Evolutionary conservation across 768 basidiomycete species (phyloP).

Genomic region (Boletus tylopilopsis): DNA sequence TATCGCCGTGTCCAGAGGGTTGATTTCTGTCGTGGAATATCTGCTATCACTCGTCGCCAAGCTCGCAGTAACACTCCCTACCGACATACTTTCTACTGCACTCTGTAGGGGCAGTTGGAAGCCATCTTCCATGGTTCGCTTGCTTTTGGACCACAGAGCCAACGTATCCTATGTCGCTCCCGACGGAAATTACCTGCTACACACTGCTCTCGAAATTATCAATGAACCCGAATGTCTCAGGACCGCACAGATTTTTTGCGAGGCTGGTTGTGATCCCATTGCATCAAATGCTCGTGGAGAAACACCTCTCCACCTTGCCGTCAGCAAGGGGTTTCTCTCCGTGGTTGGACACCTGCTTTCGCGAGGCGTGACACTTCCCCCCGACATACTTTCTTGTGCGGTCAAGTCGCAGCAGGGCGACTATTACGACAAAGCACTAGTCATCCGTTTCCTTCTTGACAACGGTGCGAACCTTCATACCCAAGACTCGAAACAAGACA

Average conservation of each 20-base stretch:
- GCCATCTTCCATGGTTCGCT: not conserved
- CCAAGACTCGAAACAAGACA: not conserved
- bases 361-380: not conserved
- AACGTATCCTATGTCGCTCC: not conserved
- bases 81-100: not conserved
- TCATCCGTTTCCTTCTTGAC: not conserved
- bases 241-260: not conserved
- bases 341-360: not conserved
- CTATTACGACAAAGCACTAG: not conserved
- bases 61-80: no score
- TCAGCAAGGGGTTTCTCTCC: not conserved
- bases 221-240: not conserved
- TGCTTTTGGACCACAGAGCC: not conserved
- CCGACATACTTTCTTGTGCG: not conserved
- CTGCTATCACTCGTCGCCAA: not conserved
- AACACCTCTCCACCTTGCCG: not conserved
- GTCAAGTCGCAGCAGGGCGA: not conserved
- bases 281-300: no score
- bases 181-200: not conserved
- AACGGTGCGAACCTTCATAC: not conserved
- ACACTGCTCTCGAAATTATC: not conserved
- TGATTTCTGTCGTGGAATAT: not conserved
- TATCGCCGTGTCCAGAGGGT: not conserved
- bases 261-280: not conserved
- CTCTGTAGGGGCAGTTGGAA: accelerated